These are phyloP conservation scores for Omphalea diandra DNA, from an alignment of 441 rosid species.

Conservation along the genomic window DNA sequence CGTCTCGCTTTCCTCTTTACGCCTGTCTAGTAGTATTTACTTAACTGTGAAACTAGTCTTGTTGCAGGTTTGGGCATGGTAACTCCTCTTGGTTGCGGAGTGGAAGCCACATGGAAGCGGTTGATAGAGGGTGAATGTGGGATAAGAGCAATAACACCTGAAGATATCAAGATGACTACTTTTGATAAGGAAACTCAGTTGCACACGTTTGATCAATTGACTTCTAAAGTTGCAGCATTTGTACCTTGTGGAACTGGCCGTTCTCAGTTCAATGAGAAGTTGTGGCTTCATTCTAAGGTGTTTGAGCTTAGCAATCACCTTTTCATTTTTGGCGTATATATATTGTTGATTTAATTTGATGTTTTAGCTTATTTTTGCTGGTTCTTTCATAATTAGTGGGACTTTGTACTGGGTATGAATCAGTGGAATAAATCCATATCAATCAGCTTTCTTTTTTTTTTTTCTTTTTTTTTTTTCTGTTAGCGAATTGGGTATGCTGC, in stretches of 20 bases:
- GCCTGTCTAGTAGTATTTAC: background rate
- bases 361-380: too few species aligned
- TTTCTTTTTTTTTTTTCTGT: too few species aligned
- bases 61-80: slow-evolving; percentile 76
- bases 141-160: slow-evolving; percentile 56
- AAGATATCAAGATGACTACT: slow-evolving; percentile 69
- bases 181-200: slow-evolving; percentile 64
- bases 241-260: slow-evolving; percentile 62
- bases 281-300: slow-evolving; percentile 83
- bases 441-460: slow-evolving; percentile 2
- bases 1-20: background rate
- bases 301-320: too few species aligned
- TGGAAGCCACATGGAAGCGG: slow-evolving; percentile 74
- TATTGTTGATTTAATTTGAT: too few species aligned
- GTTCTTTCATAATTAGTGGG: too few species aligned
- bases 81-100: slow-evolving; percentile 81
- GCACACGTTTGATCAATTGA: slow-evolving; percentile 63
- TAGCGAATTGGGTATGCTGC: background rate
- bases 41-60: background rate
- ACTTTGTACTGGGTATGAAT: too few species aligned
- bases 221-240: slow-evolving; percentile 80
- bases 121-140: slow-evolving; percentile 69
- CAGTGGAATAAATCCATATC: background rate
- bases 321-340: too few species aligned
- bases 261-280: slow-evolving; percentile 68